These are phyloP conservation scores for Cladosporium velox DNA, from an alignment of 2,329 filamentous ascomycete species.

Conservation along the genomic window DNA sequence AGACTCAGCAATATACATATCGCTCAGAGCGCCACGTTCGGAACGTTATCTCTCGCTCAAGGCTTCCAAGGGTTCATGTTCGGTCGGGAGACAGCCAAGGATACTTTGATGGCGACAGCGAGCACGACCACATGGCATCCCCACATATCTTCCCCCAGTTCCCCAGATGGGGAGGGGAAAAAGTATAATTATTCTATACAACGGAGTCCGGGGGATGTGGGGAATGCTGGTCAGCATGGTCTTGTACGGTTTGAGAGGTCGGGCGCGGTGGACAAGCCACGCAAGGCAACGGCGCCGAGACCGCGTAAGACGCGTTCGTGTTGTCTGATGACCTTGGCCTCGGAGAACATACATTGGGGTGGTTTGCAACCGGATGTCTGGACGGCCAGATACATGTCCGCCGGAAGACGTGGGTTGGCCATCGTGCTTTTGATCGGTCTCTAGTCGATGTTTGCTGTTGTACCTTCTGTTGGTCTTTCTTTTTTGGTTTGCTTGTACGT, in stretches of 20 bases:
- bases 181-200: not conserved
- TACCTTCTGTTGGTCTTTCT: not conserved
- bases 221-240: not conserved
- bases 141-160: not conserved
- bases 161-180: not conserved
- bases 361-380: not conserved
- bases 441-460: not conserved
- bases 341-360: not conserved
- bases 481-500: not conserved
- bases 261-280: not conserved
- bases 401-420: not conserved
- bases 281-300: not conserved
- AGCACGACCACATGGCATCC: slow-evolving; percentile 2
- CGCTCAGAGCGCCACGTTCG: not conserved
- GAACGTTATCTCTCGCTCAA: not conserved
- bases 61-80: not conserved
- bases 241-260: not conserved
- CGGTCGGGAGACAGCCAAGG: slow-evolving; percentile 1
- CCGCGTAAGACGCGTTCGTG: not conserved
- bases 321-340: not conserved
- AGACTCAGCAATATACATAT: slow-evolving; percentile 8
- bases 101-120: not conserved
- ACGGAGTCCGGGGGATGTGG: not conserved
- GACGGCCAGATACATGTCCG: not conserved
- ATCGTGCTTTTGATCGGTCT: not conserved